Evolutionary conservation across 2,329 filamentous ascomycete genomes (phyloP).

Genomic region (Botrytis hyacinthi): DNA sequence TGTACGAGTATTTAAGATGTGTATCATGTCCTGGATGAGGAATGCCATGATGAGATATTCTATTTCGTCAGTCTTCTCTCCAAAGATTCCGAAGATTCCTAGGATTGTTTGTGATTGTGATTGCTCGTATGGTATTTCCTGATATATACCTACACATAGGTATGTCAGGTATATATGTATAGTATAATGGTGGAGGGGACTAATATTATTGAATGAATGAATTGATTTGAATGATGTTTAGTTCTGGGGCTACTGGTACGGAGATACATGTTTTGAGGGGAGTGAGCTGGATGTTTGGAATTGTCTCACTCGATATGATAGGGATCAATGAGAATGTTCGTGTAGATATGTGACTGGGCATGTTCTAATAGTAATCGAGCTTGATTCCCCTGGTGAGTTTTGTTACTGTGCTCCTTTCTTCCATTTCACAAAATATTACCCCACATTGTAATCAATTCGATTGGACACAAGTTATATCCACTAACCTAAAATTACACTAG

Average conservation of each 20-base stretch:
- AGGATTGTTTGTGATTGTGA: too few relatives aligned
- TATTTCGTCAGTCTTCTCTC: too few relatives aligned
- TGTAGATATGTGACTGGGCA: neutral
- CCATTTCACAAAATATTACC: neutral
- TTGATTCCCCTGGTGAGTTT: neutral
- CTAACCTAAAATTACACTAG: neutral
- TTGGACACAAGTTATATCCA: neutral
- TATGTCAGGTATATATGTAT: too few relatives aligned
- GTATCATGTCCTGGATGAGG: neutral
- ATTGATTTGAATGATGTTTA: too few relatives aligned
- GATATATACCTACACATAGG: too few relatives aligned
- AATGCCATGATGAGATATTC: neutral
- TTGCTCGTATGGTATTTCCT: too few relatives aligned
- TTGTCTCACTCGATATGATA: neutral
- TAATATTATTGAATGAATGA: too few relatives aligned
- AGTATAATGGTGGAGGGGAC: too few relatives aligned
- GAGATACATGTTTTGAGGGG: neutral
- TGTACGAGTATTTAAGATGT: neutral
- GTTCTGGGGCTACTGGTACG: neutral
- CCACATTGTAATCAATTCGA: neutral
- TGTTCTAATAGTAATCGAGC: neutral
- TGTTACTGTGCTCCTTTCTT: neutral
- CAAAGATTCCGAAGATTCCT: too few relatives aligned
- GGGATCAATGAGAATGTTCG: neutral
- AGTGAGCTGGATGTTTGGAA: neutral